A percentile compares a stretch with the other conserved stretches of the same genome.
Evolutionary conservation across 768 basidiomycete species (phyloP).

Genomic region (Collybiopsis luxurians): DNA sequence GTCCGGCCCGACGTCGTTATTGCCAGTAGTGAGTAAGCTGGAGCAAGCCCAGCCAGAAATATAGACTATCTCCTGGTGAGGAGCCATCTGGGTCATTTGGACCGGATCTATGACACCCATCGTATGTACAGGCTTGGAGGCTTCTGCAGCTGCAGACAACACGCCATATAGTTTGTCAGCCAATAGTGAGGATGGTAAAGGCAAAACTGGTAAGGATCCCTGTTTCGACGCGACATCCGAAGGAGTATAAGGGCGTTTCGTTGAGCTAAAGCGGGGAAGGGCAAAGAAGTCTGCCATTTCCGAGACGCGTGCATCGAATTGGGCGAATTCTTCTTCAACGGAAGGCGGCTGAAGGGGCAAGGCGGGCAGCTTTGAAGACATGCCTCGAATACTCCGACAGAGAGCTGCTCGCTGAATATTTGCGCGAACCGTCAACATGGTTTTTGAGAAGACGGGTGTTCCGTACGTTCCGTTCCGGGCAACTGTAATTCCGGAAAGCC

Average conservation of each 20-base stretch:
- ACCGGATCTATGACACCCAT: constrained; percentile 94
- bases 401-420: constrained; percentile 21
- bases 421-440: constrained; percentile 29
- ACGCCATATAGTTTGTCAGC: constrained; percentile 82
- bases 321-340: constrained; percentile 49
- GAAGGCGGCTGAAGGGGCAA: constrained; percentile 62
- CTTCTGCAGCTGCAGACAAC: constrained; percentile 59
- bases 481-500: not conserved
- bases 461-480: not conserved
- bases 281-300: constrained; percentile 73
- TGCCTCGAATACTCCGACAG: constrained; percentile 27
- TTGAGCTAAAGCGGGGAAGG: constrained; percentile 66
- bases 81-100: constrained; percentile 94
- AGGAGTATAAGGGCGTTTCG: constrained; percentile 80
- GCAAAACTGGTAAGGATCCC: constrained; percentile 77
- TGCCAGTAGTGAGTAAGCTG: constrained; percentile 83
- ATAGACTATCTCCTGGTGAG: constrained; percentile 82
- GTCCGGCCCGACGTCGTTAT: constrained; percentile 92
- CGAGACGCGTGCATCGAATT: constrained; percentile 59
- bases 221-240: constrained; percentile 85
- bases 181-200: constrained; percentile 72
- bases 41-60: constrained; percentile 92
- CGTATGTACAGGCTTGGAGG: constrained; percentile 76
- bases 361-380: constrained; percentile 31
- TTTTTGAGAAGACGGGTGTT: constrained; percentile 6